Evolutionary conservation across 2,329 filamentous ascomycete genomes (phyloP).

Genomic region (Pseudogymnoascus sp.): DNA sequence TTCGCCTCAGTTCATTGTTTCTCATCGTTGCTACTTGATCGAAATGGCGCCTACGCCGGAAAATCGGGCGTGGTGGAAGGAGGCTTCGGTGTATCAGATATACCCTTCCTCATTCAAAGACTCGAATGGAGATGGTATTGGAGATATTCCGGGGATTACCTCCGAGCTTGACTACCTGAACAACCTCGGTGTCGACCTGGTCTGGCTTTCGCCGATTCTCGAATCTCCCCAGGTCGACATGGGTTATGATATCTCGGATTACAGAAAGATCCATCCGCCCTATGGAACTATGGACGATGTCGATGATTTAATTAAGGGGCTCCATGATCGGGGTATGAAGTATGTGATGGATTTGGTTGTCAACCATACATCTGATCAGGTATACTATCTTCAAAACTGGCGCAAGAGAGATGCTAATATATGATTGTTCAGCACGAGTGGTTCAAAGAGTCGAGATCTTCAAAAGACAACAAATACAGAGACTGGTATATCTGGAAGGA

Average conservation of each 20-base stretch:
- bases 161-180: conserved; percentile 55
- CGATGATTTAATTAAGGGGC: conserved; percentile 50
- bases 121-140: conserved; percentile 50
- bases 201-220: conserved; percentile 62
- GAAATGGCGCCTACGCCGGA: neutral
- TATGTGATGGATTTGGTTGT: conserved; percentile 66
- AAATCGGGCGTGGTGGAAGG: conserved; percentile 33
- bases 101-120: conserved; percentile 52
- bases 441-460: conserved; percentile 47
- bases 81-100: conserved; percentile 44
- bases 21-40: neutral
- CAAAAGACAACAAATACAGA: conserved; percentile 42
- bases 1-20: neutral
- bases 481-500: conserved; percentile 60
- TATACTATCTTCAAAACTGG: neutral
- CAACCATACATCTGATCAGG: conserved; percentile 56
- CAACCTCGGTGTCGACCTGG: conserved; percentile 51
- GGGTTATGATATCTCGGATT: conserved; percentile 65
- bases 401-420: conserved; percentile 26
- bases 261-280: conserved; percentile 54
- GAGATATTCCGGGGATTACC: conserved; percentile 55
- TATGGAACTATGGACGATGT: conserved; percentile 63
- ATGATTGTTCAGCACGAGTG: conserved; percentile 43
- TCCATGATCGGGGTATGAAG: conserved; percentile 54
- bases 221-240: conserved; percentile 59